A percentile compares a stretch with the other conserved stretches of the same genome.
Conservation (phyloP, 2,329 filamentous ascomycete genomes). For the Ambrosiella cleistominuta region DNA sequence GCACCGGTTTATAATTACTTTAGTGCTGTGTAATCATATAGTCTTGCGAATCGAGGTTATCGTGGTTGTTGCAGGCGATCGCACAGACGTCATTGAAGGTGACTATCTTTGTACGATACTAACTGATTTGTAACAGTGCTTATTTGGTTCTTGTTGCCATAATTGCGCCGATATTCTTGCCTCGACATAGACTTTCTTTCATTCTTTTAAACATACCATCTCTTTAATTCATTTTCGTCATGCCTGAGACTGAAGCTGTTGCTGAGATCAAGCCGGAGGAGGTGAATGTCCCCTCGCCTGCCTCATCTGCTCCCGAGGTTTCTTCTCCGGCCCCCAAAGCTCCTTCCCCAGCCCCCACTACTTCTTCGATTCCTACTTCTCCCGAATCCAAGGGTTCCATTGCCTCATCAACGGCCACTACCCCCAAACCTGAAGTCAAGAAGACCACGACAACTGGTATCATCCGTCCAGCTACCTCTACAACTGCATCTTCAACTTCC, state of each 20-base stretch:
- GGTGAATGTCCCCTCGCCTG: slow-evolving; percentile 19
- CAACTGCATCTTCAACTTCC: slow-evolving; percentile 17
- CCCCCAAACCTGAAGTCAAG: slow-evolving; percentile 20
- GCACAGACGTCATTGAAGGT: too few relatives aligned
- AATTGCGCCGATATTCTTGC: not conserved
- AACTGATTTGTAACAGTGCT: too few relatives aligned
- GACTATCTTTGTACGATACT: too few relatives aligned
- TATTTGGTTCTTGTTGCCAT: not conserved
- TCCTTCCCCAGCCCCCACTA: slow-evolving; percentile 18
- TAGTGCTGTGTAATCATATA: not conserved
- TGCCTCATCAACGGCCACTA: slow-evolving; percentile 12
- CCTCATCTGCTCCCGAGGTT: too few relatives aligned
- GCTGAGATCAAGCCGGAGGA: slow-evolving; percentile 29
- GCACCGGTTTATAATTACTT: not conserved
- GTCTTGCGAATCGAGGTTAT: not conserved
- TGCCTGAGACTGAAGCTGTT: slow-evolving; percentile 32
- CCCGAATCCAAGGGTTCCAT: slow-evolving; percentile 20
- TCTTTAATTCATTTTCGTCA: slow-evolving; percentile 16
- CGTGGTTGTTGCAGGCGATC: too few relatives aligned
- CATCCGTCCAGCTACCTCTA: slow-evolving; percentile 20
- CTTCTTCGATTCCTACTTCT: slow-evolving; percentile 17
- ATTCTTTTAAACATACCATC: slow-evolving; percentile 1
- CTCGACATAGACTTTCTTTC: not conserved
- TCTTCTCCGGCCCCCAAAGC: slow-evolving; percentile 16
- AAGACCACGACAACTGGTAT: slow-evolving; percentile 20